A percentile compares a stretch with the other conserved stretches of the same genome.
These are phyloP conservation scores for Trichoderma afroharzianum DNA, from an alignment of 2,329 filamentous ascomycete species.

Conservation along the genomic window DNA sequence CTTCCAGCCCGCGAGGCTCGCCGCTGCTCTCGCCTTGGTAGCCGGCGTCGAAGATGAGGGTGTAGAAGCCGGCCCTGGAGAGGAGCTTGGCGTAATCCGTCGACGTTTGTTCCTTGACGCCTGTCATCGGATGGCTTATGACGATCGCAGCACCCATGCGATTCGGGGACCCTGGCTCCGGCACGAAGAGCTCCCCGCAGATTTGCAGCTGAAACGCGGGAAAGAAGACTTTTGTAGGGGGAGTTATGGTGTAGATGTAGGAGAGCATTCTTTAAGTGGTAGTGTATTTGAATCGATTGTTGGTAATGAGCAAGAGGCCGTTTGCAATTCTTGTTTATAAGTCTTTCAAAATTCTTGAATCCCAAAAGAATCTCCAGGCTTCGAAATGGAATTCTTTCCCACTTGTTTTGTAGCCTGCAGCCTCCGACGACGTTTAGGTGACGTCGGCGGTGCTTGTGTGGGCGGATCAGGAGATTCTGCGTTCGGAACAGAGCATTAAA, in stretches of 20 bases:
- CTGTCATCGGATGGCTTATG: constrained; percentile 31
- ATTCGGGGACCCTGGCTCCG: neutral
- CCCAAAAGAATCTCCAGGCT: neutral
- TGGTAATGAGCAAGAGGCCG: neutral
- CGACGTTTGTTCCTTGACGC: constrained; percentile 38
- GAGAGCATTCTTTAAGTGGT: neutral
- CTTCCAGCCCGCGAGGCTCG: constrained; percentile 35
- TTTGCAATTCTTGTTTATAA: neutral
- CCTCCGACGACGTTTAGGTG: constrained; percentile 7
- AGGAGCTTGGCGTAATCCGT: constrained; percentile 31
- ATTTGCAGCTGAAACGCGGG: constrained; percentile 6
- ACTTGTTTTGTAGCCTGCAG: neutral
- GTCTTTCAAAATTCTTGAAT: neutral
- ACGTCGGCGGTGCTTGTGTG: constrained; percentile 9
- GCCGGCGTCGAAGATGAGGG: constrained; percentile 36
- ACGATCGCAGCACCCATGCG: constrained; percentile 23
- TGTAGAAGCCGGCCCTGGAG: constrained; percentile 31
- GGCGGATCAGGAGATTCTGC: neutral
- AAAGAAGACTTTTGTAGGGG: constrained; percentile 9
- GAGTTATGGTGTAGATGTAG: neutral
- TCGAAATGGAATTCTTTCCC: neutral
- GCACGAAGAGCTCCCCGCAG: constrained; percentile 10
- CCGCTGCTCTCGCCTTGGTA: constrained; percentile 37
- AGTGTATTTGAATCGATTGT: neutral
- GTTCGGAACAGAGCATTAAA: neutral